Evolutionary conservation across 352 stramenopile species (phyloP), one percentile per base, ranked within the genome.

Genomic region (Phytopythium delawarense): DNA sequence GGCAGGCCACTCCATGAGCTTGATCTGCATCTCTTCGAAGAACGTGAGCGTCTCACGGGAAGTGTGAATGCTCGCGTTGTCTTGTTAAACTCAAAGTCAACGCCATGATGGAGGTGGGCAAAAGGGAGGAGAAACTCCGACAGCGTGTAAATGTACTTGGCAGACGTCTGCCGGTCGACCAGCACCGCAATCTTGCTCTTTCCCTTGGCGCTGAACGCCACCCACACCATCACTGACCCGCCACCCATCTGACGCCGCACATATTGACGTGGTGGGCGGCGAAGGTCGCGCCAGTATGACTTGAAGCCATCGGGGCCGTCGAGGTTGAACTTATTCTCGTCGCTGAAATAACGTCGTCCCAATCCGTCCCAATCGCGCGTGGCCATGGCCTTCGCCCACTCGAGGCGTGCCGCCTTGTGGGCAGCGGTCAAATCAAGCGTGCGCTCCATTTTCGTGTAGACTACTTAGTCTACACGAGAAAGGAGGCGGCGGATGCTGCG

Each of bases 321-420:
- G 8, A 76, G 53, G 45, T 75, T 80, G 30, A 62, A 80, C 30
- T 74, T 78, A 54, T 78, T 78, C 32, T 80, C 68, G 15, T 85
- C 68, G n/a, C n/a, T n/a, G n/a, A n/a, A n/a, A n/a, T n/a, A n/a
- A n/a, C n/a, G n/a, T n/a, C n/a, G n/a, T n/a, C n/a, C n/a, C n/a
- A n/a, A n/a, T n/a, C n/a, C n/a, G n/a, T n/a, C n/a, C n/a, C n/a
- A n/a, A n/a, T n/a, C n/a, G n/a, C n/a, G n/a, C n/a, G n/a, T n/a
- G n/a, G n/a, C n/a, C n/a, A n/a, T n/a, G n/a, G n/a, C n/a, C n/a
- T n/a, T n/a, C n/a, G n/a, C n/a, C n/a, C n/a, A n/a, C n/a, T n/a
- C n/a, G n/a, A n/a, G n/a, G n/a, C n/a, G n/a, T n/a, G n/a, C n/a
- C n/a, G n/a, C n/a, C n/a, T n/a, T n/a, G n/a, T n/a, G n/a, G n/a